These are phyloP conservation scores for Mycena venus DNA, from an alignment of 768 basidiomycete genomes.

Conservation along the genomic window DNA sequence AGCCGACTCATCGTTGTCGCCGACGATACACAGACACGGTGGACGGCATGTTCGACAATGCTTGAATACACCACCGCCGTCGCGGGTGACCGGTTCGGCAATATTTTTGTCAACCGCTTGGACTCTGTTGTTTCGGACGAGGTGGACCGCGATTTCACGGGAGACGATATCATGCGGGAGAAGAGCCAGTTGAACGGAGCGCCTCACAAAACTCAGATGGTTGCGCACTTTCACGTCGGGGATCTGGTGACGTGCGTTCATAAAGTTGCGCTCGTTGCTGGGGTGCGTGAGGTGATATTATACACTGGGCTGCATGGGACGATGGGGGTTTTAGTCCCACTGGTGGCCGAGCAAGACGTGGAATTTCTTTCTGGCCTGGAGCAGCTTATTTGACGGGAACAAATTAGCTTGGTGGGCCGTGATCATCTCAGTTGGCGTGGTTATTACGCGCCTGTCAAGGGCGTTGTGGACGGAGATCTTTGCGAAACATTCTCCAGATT, in stretches of 20 bases:
- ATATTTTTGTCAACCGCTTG: slow-evolving; percentile 93
- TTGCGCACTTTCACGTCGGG: slow-evolving; percentile 91
- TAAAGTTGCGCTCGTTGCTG: slow-evolving; percentile 91
- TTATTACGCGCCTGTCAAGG: slow-evolving; percentile 95
- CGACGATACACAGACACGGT: slow-evolving; percentile 92
- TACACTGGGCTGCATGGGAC: slow-evolving; percentile 96
- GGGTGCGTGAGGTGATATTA: slow-evolving; percentile 91
- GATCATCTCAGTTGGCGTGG: slow-evolving; percentile 96
- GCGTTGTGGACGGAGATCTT: slow-evolving; percentile 94
- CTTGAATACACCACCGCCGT: slow-evolving; percentile 96
- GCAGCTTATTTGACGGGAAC: slow-evolving; percentile 93
- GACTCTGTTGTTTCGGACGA: slow-evolving; percentile 86
- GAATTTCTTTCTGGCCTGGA: slow-evolving; percentile 97
- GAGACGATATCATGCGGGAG: slow-evolving; percentile 94
- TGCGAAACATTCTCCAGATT: slow-evolving; percentile 90
- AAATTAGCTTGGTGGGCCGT: slow-evolving; percentile 86
- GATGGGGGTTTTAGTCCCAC: slow-evolving; percentile 92
- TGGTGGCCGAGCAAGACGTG: slow-evolving; percentile 95
- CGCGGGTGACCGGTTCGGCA: slow-evolving; percentile 95
- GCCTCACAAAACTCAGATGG: slow-evolving; percentile 91
- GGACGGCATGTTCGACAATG: slow-evolving; percentile 91
- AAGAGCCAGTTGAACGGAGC: slow-evolving; percentile 94
- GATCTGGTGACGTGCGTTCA: slow-evolving; percentile 92
- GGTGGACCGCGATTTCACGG: slow-evolving; percentile 96
- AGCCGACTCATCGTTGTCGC: slow-evolving; percentile 94